Conservation (phyloP, 1,139 yeast species). For the Zygosaccharomyces sapae region DNA sequence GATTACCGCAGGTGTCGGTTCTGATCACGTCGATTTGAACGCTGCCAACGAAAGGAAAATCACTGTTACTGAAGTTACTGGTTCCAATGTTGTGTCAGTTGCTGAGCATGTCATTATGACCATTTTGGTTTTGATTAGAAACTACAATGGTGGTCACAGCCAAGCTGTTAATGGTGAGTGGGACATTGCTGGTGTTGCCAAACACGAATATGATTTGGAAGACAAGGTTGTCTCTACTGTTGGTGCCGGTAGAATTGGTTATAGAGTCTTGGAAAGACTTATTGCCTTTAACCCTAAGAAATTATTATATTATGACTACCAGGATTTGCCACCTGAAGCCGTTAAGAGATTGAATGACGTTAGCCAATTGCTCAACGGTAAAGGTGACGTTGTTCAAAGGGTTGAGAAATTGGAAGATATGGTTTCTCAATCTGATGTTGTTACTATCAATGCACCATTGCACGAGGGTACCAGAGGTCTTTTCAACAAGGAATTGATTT, state of each 20-base stretch:
- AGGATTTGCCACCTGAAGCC: neutral
- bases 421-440: constrained; percentile 50
- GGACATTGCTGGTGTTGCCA: neutral
- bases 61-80: constrained; percentile 49
- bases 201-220: neutral
- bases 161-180: neutral
- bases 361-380: neutral
- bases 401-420: constrained; percentile 50
- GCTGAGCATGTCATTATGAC: constrained; percentile 29
- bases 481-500: constrained; percentile 60
- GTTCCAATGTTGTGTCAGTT: neutral
- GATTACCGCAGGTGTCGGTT: constrained; percentile 81
- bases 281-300: constrained; percentile 49
- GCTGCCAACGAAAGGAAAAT: constrained; percentile 64
- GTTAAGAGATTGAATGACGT: neutral
- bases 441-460: constrained; percentile 74
- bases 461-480: constrained; percentile 60
- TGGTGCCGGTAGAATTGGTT: neutral
- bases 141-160: neutral
- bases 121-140: constrained; percentile 6
- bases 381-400: constrained; percentile 43
- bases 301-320: constrained; percentile 6
- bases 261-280: constrained; percentile 40
- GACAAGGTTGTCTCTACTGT: neutral
- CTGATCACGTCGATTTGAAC: constrained; percentile 72